phyloP scores from a whole-genome alignment of 179 eudicot genomes.

The Sideroxylon spinosum region DNA sequence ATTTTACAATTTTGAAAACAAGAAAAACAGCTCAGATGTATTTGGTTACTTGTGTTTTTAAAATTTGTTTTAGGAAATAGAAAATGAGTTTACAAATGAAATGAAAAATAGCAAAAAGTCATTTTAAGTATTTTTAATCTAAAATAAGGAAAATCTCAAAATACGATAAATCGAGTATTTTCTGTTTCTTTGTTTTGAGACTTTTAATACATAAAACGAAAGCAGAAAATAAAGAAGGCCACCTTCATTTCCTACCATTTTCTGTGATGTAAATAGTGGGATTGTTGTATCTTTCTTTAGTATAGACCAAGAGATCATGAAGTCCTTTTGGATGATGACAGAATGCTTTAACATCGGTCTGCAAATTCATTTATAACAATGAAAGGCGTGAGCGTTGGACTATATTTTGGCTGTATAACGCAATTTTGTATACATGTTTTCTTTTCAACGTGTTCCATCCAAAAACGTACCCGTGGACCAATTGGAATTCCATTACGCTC shows the following conservation, averaged over 20 bases:
- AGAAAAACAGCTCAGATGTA: too few species aligned
- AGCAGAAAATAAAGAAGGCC: too few species aligned
- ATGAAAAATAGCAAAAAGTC: too few species aligned
- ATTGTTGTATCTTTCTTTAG: constrained; percentile 29
- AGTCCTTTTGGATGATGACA: constrained; percentile 29
- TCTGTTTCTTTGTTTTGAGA: too few species aligned
- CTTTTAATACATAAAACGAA: too few species aligned
- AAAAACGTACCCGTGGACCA: constrained; percentile 21
- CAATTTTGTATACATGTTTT: background rate
- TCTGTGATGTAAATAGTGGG: constrained; percentile 26
- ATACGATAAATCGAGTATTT: too few species aligned
- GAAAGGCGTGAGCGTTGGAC: background rate
- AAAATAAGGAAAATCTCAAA: too few species aligned
- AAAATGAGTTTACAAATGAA: too few species aligned
- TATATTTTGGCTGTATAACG: background rate
- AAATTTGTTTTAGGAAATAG: too few species aligned
- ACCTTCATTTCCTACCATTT: constrained; percentile 15
- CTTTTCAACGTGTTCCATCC: background rate
- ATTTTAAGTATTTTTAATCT: too few species aligned
- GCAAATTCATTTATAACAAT: background rate
- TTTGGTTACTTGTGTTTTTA: too few species aligned
- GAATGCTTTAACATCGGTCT: constrained; percentile 16
- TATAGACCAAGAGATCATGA: constrained; percentile 21
- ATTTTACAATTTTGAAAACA: too few species aligned
- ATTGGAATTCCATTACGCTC: constrained; percentile 20